Evolutionary conservation across 108 stramenopile genomes (phyloP).

Genomic region (Cyclotella sp.): DNA sequence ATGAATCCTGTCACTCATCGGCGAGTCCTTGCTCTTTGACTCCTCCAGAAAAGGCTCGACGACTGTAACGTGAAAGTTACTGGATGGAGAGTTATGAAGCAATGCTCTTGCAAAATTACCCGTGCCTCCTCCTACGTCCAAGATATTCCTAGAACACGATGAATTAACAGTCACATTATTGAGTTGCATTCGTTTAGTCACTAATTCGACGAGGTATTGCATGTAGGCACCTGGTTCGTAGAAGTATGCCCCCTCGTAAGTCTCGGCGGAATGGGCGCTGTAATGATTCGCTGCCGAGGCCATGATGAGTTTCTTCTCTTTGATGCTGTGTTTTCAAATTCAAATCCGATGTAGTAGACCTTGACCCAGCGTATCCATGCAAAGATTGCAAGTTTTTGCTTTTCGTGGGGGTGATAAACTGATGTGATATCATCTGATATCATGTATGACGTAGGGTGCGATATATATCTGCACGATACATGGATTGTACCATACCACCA

Average conservation of each 20-base stretch:
- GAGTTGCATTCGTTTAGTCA: constrained; percentile 30
- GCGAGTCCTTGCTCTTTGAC: background rate
- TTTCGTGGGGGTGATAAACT: too few relatives aligned
- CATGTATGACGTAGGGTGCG: too few relatives aligned
- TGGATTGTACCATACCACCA: too few relatives aligned
- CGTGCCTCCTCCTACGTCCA: constrained; percentile 80
- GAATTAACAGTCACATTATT: background rate
- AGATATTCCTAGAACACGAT: constrained; percentile 14
- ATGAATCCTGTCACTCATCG: background rate
- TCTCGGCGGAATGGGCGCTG: constrained; percentile 55
- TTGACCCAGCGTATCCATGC: background rate
- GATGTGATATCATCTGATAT: too few relatives aligned
- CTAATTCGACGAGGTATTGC: constrained; percentile 48
- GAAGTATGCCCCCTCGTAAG: constrained; percentile 70
- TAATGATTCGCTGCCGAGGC: constrained; percentile 56
- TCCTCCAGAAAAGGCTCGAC: constrained; percentile 69
- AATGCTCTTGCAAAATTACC: constrained; percentile 66
- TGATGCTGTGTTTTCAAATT: background rate
- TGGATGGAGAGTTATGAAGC: background rate
- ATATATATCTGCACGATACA: too few relatives aligned
- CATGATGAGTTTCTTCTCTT: background rate
- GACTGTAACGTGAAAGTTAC: constrained; percentile 46
- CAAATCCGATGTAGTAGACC: background rate
- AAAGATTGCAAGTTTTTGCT: too few relatives aligned
- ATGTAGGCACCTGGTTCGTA: constrained; percentile 66